Conservation (phyloP, 345 rosid species). For the Hibiscus trionum region DNA sequence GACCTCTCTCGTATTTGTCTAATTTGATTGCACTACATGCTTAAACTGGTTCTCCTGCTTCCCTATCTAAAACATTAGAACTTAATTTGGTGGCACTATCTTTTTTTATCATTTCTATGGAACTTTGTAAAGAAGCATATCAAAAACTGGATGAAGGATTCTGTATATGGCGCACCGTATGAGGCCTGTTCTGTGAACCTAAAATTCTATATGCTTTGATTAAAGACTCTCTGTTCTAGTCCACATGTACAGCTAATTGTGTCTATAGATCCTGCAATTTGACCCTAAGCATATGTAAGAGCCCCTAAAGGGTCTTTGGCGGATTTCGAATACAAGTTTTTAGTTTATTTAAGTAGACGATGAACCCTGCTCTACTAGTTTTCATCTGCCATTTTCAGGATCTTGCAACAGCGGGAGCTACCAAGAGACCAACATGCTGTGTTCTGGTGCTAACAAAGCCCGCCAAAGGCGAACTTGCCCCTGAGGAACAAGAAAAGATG, state of each 20-base stretch:
- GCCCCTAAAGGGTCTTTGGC: background rate
- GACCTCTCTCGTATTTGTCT: background rate
- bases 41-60: background rate
- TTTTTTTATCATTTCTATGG: too few species aligned
- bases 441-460: constrained; percentile 81
- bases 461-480: constrained; percentile 56
- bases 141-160: too few species aligned
- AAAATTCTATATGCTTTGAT: too few species aligned
- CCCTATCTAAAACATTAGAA: background rate
- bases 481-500: constrained; percentile 59
- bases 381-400: constrained; percentile 42
- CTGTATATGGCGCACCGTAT: too few species aligned
- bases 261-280: background rate
- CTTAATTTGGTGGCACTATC: too few species aligned
- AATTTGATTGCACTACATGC: constrained; percentile 1
- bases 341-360: background rate
- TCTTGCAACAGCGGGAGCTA: constrained; percentile 84
- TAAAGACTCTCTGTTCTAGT: background rate
- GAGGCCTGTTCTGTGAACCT: too few species aligned
- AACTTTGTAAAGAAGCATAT: too few species aligned
- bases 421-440: constrained; percentile 95
- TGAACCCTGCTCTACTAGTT: background rate
- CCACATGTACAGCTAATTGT: background rate
- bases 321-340: background rate
- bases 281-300: background rate